A percentile compares a stretch with the other conserved stretches of the same genome.
These are phyloP conservation scores for Meyerozyma sp. DNA, from an alignment of 1,139 yeast species.

Conservation along the genomic window DNA sequence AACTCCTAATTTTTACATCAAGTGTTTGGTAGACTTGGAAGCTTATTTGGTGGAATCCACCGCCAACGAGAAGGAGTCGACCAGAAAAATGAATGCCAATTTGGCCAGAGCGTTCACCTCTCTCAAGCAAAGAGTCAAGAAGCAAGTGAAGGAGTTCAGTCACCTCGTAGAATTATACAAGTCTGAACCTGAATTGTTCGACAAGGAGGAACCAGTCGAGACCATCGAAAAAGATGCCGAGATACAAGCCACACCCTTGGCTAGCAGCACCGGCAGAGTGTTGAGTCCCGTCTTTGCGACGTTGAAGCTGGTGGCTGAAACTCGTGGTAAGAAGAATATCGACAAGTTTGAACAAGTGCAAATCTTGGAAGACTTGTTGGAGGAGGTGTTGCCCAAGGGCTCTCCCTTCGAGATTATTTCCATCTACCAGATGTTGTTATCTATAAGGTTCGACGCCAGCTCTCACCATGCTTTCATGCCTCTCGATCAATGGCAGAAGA, in stretches of 20 bases:
- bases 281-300: constrained; percentile 61
- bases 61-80: constrained; percentile 52
- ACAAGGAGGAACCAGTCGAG: constrained; percentile 42
- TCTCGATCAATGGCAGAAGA: constrained; percentile 72
- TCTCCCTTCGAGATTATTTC: constrained; percentile 72
- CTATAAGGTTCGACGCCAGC: constrained; percentile 81
- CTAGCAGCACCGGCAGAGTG: constrained; percentile 14
- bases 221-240: constrained; percentile 3
- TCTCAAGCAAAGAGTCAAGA: constrained; percentile 82
- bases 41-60: constrained; percentile 56
- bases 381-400: constrained; percentile 30
- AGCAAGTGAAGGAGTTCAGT: constrained; percentile 66
- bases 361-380: constrained; percentile 60
- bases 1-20: constrained; percentile 69
- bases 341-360: constrained; percentile 77
- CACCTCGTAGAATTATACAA: constrained; percentile 55
- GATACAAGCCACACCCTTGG: constrained; percentile 6
- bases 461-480: constrained; percentile 72
- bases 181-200: constrained; percentile 70
- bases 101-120: constrained; percentile 87
- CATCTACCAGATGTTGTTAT: constrained; percentile 75
- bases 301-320: constrained; percentile 71
- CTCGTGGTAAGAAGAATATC: constrained; percentile 93
- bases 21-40: constrained; percentile 67
- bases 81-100: constrained; percentile 74